Evolutionary conservation across 2,329 filamentous ascomycete species (phyloP), one percentile per base, ranked within the genome.

Genomic region (Tolypocladium paradoxum): DNA sequence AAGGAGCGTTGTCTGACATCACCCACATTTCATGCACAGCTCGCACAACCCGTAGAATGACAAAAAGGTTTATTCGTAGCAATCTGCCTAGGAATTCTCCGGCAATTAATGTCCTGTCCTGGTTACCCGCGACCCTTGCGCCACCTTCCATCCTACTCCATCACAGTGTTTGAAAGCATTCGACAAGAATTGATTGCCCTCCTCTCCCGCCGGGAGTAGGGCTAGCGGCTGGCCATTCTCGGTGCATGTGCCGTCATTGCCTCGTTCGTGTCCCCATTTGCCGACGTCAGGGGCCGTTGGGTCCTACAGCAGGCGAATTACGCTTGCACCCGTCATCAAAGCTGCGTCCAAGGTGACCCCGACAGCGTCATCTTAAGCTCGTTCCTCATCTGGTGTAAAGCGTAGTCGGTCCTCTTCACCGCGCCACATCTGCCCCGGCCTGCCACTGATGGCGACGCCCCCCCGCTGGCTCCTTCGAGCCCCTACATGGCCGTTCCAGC

Each of bases 401-500:
- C 27, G 43, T 27, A 11, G 40, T 29, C 18, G 29, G 27, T 5
- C 5, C 29, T 14, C 11, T n/a, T 47, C 18, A 12, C 18, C 20
- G 12, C 16, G 43, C 43, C 18, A 11, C 2, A 4, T 29, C 24
- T 29, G 22, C 22, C 7, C 40, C 40, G 14, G 43, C 9, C 43
- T 47, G 18, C 18, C 16, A 7, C 27, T 16, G 14, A 7, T 20
- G 9, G 27, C 27, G 27, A 31, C n/a, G 14, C 4, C 18, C 12
- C 27, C 3, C 24, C 18, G 9, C 31, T n/a, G 18, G 27, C 27
- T 33, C 29, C 18, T 31, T 18, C 5, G n/a, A 38, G 31, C 14
- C 61, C 60, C 65, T 72, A 74, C 54, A 70, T 69, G 53, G 70
- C 71, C 49, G 70, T 71, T 55, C 72, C 71, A 52, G 70, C 65